Conservation (phyloP, 2,329 filamentous ascomycete species). For the Ophiostoma pallidulum region DNA sequence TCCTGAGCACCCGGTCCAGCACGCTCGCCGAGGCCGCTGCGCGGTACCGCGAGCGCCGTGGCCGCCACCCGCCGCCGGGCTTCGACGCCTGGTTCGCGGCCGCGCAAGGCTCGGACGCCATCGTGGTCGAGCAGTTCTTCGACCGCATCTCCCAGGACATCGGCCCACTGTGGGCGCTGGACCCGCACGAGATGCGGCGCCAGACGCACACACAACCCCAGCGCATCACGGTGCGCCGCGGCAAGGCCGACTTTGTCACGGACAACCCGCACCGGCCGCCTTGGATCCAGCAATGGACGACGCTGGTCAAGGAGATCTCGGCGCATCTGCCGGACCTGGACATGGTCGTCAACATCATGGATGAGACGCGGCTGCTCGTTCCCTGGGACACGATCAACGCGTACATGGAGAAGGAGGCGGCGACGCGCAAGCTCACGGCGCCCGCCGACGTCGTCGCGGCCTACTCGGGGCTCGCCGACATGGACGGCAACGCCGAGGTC, state of each 20-base stretch:
- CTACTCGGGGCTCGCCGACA: conserved; percentile 31
- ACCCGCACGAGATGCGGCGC: conserved; percentile 24
- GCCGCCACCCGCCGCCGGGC: conserved; percentile 37
- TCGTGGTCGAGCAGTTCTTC: conserved; percentile 40
- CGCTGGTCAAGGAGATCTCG: conserved; percentile 41
- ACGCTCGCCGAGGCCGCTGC: conserved; percentile 36
- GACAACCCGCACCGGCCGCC: conserved; percentile 30
- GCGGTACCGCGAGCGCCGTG: conserved; percentile 34
- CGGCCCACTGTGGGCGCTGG: conserved; percentile 44
- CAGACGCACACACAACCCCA: conserved; percentile 33
- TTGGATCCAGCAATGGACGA: conserved; percentile 38
- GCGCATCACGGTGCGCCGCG: conserved; percentile 38
- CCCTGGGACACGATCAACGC: conserved; percentile 46
- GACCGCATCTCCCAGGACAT: conserved; percentile 45
- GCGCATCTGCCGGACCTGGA: conserved; percentile 52
- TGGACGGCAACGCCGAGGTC: conserved; percentile 24
- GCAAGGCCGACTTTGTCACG: conserved; percentile 29
- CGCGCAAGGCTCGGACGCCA: conserved; percentile 30
- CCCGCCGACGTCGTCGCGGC: conserved; percentile 33
- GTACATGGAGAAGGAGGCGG: conserved; percentile 38
- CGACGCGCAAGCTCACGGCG: conserved; percentile 31
- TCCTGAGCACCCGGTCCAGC: conserved; percentile 33
- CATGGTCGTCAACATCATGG: conserved; percentile 55
- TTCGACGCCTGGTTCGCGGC: conserved; percentile 38
- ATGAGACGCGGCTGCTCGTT: conserved; percentile 52